Conservation (phyloP, 2,329 filamentous ascomycete genomes). For the Alternaria metachromatica region DNA sequence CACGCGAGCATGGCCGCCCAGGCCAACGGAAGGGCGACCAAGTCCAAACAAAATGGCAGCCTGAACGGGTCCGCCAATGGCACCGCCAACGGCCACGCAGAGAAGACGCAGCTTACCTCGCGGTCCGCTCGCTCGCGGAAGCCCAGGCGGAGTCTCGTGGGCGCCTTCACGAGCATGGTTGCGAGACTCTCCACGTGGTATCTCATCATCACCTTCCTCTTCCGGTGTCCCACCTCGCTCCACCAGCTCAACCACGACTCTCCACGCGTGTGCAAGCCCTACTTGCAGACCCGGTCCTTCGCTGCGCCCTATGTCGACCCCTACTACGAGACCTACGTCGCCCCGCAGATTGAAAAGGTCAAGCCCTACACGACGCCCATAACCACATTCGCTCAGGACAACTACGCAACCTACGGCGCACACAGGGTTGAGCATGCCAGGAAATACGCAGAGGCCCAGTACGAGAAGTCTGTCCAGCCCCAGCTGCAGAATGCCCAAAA, state of each 20-base stretch:
- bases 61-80: constrained; percentile 33
- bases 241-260: constrained; percentile 72
- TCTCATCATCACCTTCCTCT: constrained; percentile 76
- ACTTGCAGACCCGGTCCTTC: constrained; percentile 69
- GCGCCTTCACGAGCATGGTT: constrained; percentile 41
- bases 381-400: constrained; percentile 65
- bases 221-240: constrained; percentile 78
- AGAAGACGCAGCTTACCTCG: constrained; percentile 31
- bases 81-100: constrained; percentile 36
- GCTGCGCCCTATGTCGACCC: constrained; percentile 79
- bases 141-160: constrained; percentile 29
- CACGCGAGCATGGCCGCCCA: constrained; percentile 45
- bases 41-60: constrained; percentile 40
- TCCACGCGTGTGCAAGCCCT: constrained; percentile 82
- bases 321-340: constrained; percentile 85
- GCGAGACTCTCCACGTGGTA: constrained; percentile 78
- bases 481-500: constrained; percentile 70
- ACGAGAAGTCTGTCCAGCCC: constrained; percentile 79
- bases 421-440: constrained; percentile 73
- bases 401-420: constrained; percentile 73
- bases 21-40: constrained; percentile 48
- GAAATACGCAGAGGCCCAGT: constrained; percentile 72
- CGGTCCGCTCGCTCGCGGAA: constrained; percentile 24
- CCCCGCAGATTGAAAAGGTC: constrained; percentile 78
- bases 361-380: constrained; percentile 78